phyloP scores from a whole-genome alignment of 495 filamentous ascomycete genomes.

The Daldinia decipiens region DNA sequence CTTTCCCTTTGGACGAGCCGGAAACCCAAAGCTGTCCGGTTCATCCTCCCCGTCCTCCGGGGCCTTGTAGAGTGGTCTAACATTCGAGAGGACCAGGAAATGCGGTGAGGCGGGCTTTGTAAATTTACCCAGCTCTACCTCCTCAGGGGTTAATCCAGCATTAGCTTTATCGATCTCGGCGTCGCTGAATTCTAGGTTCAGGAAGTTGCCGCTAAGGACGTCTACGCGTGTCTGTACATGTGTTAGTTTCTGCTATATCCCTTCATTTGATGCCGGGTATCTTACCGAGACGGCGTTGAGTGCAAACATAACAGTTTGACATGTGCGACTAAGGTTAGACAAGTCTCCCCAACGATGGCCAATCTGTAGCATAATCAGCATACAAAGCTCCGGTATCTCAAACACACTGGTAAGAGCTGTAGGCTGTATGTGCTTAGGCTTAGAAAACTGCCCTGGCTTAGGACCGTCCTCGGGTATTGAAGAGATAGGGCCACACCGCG shows the following conservation, averaged over 20 bases:
- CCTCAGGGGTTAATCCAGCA: background rate
- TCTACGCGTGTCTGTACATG: conserved; percentile 20
- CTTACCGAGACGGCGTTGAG: conserved; percentile 17
- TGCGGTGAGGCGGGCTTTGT: background rate
- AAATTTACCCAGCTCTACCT: background rate
- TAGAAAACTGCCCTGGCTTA: conserved; percentile 3
- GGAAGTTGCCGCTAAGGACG: conserved; percentile 10
- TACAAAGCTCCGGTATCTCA: conserved; percentile 21
- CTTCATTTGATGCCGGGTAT: background rate
- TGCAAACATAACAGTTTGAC: conserved; percentile 24
- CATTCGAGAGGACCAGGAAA: conserved; percentile 15
- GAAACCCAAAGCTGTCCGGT: conserved; percentile 5
- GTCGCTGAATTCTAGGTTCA: conserved; percentile 20
- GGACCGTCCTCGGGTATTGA: too few species aligned
- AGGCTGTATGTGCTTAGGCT: conserved; percentile 13
- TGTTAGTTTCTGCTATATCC: conserved; percentile 8
- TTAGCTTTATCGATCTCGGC: background rate
- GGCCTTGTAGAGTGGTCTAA: background rate
- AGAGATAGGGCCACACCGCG: background rate
- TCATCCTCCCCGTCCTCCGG: background rate
- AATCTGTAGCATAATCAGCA: conserved; percentile 13
- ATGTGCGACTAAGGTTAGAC: conserved; percentile 30
- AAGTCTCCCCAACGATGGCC: conserved; percentile 38
- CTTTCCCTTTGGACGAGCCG: conserved; percentile 2
- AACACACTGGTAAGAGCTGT: conserved; percentile 10